Conservation (phyloP, 768 basidiomycete genomes). For the Tremella fuciformis region DNA sequence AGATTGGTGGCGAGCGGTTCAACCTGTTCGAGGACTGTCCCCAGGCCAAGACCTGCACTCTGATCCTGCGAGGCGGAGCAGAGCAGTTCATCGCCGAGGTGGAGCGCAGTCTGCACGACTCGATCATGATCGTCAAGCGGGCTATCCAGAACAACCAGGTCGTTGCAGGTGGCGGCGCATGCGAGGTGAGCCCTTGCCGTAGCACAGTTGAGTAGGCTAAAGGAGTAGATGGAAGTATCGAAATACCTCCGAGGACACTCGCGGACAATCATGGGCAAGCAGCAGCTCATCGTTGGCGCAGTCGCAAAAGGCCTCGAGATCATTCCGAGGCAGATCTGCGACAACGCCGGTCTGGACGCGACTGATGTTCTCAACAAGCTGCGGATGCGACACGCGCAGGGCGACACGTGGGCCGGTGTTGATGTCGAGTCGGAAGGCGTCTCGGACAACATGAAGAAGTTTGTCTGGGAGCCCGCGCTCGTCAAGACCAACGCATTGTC, state of each 20-base stretch:
- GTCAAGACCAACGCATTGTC: constrained; percentile 94
- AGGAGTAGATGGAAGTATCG: constrained; percentile 84
- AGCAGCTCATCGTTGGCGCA: constrained; percentile 87
- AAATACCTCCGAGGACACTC: constrained; percentile 89
- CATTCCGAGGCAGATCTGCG: constrained; percentile 96
- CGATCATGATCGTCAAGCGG: constrained; percentile 99
- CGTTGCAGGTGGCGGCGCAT: constrained; percentile 95
- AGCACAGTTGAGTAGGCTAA: not conserved
- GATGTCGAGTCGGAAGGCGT: constrained; percentile 86
- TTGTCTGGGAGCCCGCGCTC: constrained; percentile 96
- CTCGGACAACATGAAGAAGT: constrained; percentile 92
- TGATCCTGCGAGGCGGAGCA: constrained; percentile 90
- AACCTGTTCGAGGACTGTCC: constrained; percentile 92
- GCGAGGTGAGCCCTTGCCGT: constrained; percentile 64
- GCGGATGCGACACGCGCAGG: constrained; percentile 89
- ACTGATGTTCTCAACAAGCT: constrained; percentile 97
- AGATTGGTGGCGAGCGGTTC: constrained; percentile 94
- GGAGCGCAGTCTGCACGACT: constrained; percentile 93
- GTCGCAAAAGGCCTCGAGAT: constrained; percentile 97
- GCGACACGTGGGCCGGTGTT: constrained; percentile 87
- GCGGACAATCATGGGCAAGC: constrained; percentile 88
- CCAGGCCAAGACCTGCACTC: constrained; percentile 90
- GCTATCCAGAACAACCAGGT: constrained; percentile 93
- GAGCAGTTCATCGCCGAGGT: constrained; percentile 99
- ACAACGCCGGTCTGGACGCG: constrained; percentile 96